Base-by-base conservation (phyloP, 1,284 basidiomycete species). In the Naganishia albida region DNA sequence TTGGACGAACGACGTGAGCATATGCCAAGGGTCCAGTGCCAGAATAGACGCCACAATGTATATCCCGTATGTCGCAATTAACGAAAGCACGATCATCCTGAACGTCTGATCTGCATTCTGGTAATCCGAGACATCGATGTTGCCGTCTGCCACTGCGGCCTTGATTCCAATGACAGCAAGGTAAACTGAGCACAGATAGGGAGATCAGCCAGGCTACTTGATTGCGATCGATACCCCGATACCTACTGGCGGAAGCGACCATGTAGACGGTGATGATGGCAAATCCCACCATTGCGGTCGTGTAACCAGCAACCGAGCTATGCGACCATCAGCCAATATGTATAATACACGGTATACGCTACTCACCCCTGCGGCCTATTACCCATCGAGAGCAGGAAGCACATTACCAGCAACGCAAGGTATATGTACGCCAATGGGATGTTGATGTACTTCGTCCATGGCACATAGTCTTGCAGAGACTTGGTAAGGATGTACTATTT, bases 201-300 rank as follows among this genome's bases (percentile, higher is more conserved):
- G 4, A 28, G 7, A 23, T 20, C 50, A 48, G 30, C 28, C 34
- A 34, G 4, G 6, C 34, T 34, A 10, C 10, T 34, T 34, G 34
- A 4, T 34, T 34, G 34, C 34, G 34, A 12, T 39, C 39, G 53
- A 39, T 28, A 2, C 8, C 8, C 46, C 20, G 23, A 34, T 15
- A 72, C 87, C 54, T 63, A 93, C 91, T 68, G 85, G 78, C 78
- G 18, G 76, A 75, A 64, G 78, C 78, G 43, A 78, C 90, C 93
- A 96, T 96, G 75, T 96, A 96, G 13, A 92, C 76, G 38, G 92
- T 96, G 68, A 96, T 87, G n/a, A 92, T 16, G 3, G 83, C 91
- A 77, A 93, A 95, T 0, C 91, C 90, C 42, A 93, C 73, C 73
- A 94, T 87, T 42, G 90, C 87, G 10, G 85, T 71, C 1, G 90